Evolutionary conservation across 176 grass and related monocot genomes (phyloP).

Genomic region (Hordeum vulgare): DNA sequence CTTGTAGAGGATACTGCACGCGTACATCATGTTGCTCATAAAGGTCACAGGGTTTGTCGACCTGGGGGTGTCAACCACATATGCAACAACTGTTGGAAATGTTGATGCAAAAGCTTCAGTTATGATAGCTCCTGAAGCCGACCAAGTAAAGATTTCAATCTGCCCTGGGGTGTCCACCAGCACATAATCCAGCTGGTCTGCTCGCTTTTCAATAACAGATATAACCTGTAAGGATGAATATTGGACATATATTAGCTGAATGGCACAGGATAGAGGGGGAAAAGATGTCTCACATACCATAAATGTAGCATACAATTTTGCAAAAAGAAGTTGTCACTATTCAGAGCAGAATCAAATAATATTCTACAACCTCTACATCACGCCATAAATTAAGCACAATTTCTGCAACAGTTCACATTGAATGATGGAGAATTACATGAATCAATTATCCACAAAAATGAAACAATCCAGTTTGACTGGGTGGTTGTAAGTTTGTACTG

Average conservation of each 20-base stretch:
- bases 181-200: constrained; percentile 85
- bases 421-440: neutral
- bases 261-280: neutral
- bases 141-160: constrained; percentile 99
- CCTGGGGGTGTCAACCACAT: constrained; percentile 85
- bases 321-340: neutral
- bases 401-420: neutral
- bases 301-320: neutral
- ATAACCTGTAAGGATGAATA: constrained; percentile 61
- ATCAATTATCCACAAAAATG: neutral
- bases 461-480: neutral
- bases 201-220: constrained; percentile 81
- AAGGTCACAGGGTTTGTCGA: constrained; percentile 82
- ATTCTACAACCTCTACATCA: neutral
- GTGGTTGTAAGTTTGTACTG: neutral
- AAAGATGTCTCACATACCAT: neutral
- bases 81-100: constrained; percentile 88
- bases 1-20: constrained; percentile 94
- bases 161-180: constrained; percentile 91
- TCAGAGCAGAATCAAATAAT: neutral
- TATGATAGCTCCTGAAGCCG: constrained; percentile 94
- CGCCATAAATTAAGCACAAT: neutral
- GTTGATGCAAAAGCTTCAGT: constrained; percentile 95
- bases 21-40: constrained; percentile 99
- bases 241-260: neutral